A percentile compares a stretch with the other conserved stretches of the same genome.
phyloP scores from a whole-genome alignment of 805 yeast species.

The Ogataea degrootiae region DNA sequence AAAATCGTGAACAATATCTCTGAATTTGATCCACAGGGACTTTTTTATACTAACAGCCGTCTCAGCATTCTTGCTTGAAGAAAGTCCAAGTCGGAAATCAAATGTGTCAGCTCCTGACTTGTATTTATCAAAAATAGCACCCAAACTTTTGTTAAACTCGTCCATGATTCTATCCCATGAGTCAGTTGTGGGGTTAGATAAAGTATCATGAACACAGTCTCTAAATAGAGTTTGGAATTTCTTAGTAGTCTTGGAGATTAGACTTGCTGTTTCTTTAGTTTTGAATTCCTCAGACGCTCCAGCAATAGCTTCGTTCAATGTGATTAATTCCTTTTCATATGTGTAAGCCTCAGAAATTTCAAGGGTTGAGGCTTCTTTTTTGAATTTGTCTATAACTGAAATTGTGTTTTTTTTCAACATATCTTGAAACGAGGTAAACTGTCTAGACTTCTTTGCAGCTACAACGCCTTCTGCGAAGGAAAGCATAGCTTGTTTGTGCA shows the following conservation, averaged over 20 bases:
- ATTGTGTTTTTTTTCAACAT: constrained; percentile 20
- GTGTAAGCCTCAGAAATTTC: constrained; percentile 28
- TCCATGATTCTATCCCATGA: constrained; percentile 59
- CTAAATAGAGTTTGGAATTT: constrained; percentile 43
- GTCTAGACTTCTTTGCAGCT: constrained; percentile 20
- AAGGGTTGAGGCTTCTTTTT: constrained; percentile 30
- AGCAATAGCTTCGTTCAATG: constrained; percentile 27
- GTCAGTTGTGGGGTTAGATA: constrained; percentile 44
- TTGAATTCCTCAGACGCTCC: constrained; percentile 30
- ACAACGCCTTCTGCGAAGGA: constrained; percentile 25
- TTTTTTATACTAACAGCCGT: constrained; percentile 42
- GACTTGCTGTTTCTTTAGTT: constrained; percentile 35
- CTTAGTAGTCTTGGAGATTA: constrained; percentile 42
- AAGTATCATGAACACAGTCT: constrained; percentile 43
- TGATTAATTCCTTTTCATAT: constrained; percentile 30
- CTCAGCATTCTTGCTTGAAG: constrained; percentile 35
- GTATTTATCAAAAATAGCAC: constrained; percentile 28
- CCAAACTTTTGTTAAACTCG: constrained; percentile 37
- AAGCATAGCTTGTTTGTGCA: constrained; percentile 32
- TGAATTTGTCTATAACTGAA: constrained; percentile 24
- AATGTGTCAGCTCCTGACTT: constrained; percentile 23
- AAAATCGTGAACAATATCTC: constrained; percentile 53
- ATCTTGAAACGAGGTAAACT: constrained; percentile 17
- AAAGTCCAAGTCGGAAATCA: constrained; percentile 67
- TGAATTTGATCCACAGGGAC: constrained; percentile 63